phyloP scores from a whole-genome alignment of 768 basidiomycete genomes.

The Pleurotus pulmonarius region DNA sequence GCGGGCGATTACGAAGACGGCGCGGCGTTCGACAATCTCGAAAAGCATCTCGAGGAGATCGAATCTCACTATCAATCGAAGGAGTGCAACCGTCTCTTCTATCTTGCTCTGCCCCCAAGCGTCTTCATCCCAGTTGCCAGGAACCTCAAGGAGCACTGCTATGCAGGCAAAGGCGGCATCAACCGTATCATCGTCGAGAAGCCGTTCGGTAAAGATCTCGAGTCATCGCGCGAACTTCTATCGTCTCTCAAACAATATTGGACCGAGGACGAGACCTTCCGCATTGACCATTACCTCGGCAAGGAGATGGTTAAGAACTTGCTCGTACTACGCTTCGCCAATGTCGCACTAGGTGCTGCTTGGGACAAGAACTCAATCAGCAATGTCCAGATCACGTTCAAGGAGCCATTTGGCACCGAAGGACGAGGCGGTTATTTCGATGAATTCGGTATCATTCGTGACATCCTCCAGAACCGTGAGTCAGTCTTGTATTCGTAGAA shows the following conservation, averaged over 20 bases:
- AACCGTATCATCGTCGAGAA: conserved; percentile 98
- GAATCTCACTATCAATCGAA: conserved; percentile 66
- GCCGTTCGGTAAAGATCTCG: conserved; percentile 94
- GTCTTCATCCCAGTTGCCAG: conserved; percentile 90
- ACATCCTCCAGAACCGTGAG: conserved; percentile 97
- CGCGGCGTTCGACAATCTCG: conserved; percentile 72
- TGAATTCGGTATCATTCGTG: conserved; percentile 98
- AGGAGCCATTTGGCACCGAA: conserved; percentile 98
- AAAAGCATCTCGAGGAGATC: conserved; percentile 71
- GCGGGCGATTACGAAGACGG: conserved; percentile 87
- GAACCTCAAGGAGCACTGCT: conserved; percentile 80
- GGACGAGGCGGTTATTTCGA: conserved; percentile 99
- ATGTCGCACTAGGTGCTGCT: conserved; percentile 79
- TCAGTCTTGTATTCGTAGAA: conserved; percentile 13
- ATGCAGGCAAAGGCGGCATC: conserved; percentile 59
- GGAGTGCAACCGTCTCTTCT: conserved; percentile 83
- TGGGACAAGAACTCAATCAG: conserved; percentile 97
- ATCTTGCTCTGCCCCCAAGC: conserved; percentile 95
- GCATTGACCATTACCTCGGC: conserved; percentile 98
- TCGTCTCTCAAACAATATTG: conserved; percentile 79
- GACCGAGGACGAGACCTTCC: conserved; percentile 97
- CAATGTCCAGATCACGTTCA: conserved; percentile 99
- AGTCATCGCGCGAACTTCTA: conserved; percentile 78
- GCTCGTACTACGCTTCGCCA: conserved; percentile 93
- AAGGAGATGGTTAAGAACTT: conserved; percentile 99